These are phyloP conservation scores for Trichophyton schoenleinii DNA, from an alignment of 2,329 filamentous ascomycete species.

Conservation along the genomic window DNA sequence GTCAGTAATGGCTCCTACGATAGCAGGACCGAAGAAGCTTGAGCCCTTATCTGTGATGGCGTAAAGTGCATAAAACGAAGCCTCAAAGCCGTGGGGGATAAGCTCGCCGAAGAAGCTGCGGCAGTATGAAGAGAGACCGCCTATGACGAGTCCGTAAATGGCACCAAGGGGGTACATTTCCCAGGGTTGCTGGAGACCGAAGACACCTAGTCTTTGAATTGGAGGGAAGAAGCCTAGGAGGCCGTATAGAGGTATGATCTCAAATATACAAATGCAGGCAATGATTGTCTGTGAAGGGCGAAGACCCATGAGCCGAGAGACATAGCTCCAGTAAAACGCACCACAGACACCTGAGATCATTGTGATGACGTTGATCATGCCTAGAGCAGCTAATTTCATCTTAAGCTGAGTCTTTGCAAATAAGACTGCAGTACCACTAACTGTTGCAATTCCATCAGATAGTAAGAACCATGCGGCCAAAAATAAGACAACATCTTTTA, in stretches of 20 bases:
- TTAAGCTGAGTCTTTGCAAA: slow-evolving; percentile 88
- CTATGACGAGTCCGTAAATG: slow-evolving; percentile 85
- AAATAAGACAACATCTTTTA: slow-evolving; percentile 75
- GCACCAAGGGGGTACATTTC: slow-evolving; percentile 91
- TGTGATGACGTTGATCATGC: slow-evolving; percentile 85
- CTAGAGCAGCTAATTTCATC: slow-evolving; percentile 79
- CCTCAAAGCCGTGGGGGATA: slow-evolving; percentile 86
- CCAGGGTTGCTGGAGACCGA: slow-evolving; percentile 86
- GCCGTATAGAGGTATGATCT: slow-evolving; percentile 85
- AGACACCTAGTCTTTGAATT: slow-evolving; percentile 57
- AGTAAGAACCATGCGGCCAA: slow-evolving; percentile 87
- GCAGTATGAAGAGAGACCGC: slow-evolving; percentile 86
- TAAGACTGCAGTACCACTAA: slow-evolving; percentile 83
- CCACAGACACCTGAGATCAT: slow-evolving; percentile 74
- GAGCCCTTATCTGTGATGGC: slow-evolving; percentile 96
- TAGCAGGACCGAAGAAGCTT: slow-evolving; percentile 82
- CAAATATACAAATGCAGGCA: slow-evolving; percentile 80
- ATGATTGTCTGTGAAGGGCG: slow-evolving; percentile 79
- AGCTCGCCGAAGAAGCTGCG: slow-evolving; percentile 84
- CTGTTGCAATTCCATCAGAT: slow-evolving; percentile 86
- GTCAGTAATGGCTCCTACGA: slow-evolving; percentile 88
- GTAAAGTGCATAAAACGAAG: slow-evolving; percentile 91
- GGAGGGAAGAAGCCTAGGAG: slow-evolving; percentile 76
- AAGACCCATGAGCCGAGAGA: slow-evolving; percentile 58
- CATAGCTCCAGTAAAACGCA: slow-evolving; percentile 75